Conservation (phyloP, 257 asterid genomes). For the Nicotiana attenuata region DNA sequence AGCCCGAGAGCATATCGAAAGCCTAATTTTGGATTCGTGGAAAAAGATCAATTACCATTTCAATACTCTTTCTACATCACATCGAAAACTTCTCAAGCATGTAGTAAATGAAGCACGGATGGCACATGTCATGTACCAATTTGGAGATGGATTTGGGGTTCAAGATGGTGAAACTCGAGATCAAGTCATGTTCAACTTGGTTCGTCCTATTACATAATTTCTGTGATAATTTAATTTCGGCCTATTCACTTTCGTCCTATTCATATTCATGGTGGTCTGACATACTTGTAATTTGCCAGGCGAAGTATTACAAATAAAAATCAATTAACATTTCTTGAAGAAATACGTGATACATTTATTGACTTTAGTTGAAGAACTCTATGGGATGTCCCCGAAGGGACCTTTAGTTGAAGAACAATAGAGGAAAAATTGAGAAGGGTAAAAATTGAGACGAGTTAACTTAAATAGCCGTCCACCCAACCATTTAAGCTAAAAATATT, state of each 20-base stretch:
- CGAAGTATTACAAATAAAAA: too few species aligned
- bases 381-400: too few species aligned
- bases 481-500: too few species aligned
- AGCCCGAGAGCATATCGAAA: constrained; percentile 33
- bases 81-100: constrained; percentile 16
- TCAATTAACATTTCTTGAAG: background rate
- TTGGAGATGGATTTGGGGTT: constrained; percentile 55
- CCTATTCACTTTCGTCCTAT: background rate
- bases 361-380: background rate
- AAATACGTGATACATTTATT: background rate
- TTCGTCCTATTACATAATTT: constrained; percentile 26
- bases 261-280: background rate
- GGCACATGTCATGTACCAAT: constrained; percentile 35
- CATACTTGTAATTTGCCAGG: background rate
- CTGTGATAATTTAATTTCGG: background rate
- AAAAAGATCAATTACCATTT: constrained; percentile 27
- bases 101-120: constrained; percentile 38
- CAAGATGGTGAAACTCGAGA: constrained; percentile 38
- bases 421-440: too few species aligned
- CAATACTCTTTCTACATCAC: background rate
- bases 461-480: too few species aligned
- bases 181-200: constrained; percentile 35
- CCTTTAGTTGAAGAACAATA: too few species aligned
- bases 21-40: constrained; percentile 31
- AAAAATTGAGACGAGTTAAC: too few species aligned